Evolutionary conservation across 2,329 filamentous ascomycete species (phyloP).

Genomic region (Chaetomiaceae sp.): DNA sequence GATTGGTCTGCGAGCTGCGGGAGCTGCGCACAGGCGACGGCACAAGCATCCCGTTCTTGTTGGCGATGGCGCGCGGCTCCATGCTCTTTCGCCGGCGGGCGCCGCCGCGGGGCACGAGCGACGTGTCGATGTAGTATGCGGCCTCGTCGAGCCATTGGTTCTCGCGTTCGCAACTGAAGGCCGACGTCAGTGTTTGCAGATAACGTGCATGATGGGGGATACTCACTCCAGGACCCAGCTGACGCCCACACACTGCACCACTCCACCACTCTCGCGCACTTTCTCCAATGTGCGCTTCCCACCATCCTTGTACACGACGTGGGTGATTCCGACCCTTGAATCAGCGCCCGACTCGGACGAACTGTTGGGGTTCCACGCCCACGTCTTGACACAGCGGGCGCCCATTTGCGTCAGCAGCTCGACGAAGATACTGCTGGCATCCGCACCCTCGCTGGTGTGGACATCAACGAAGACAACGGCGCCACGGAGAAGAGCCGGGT

Average conservation of each 20-base stretch:
- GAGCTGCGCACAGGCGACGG: slow-evolving; percentile 35
- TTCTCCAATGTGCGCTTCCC: slow-evolving; percentile 76
- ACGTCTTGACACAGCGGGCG: slow-evolving; percentile 69
- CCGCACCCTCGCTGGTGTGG: slow-evolving; percentile 72
- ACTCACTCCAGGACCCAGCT: slow-evolving; percentile 85
- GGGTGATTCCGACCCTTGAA: slow-evolving; percentile 69
- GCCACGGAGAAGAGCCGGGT: slow-evolving; percentile 56
- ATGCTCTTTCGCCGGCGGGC: slow-evolving; percentile 73
- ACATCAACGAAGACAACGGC: slow-evolving; percentile 81
- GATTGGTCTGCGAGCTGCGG: slow-evolving; percentile 37
- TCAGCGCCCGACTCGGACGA: slow-evolving; percentile 30
- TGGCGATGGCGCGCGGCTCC: slow-evolving; percentile 67
- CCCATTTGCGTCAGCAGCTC: slow-evolving; percentile 78
- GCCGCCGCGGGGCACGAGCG: slow-evolving; percentile 63
- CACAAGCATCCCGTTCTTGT: slow-evolving; percentile 61
- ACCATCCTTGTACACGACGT: slow-evolving; percentile 88
- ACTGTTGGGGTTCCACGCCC: slow-evolving; percentile 63
- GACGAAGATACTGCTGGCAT: slow-evolving; percentile 75
- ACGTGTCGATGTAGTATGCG: slow-evolving; percentile 64
- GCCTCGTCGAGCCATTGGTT: slow-evolving; percentile 72
- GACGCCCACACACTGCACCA: slow-evolving; percentile 81
- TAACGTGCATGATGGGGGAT: not conserved
- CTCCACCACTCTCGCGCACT: slow-evolving; percentile 64
- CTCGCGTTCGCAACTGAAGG: slow-evolving; percentile 64
- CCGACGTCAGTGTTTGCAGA: slow-evolving; percentile 27